Evolutionary conservation across 192 early-diverging fungal species (phyloP).

Genomic region (Jimgerdemannia lactiflua): DNA sequence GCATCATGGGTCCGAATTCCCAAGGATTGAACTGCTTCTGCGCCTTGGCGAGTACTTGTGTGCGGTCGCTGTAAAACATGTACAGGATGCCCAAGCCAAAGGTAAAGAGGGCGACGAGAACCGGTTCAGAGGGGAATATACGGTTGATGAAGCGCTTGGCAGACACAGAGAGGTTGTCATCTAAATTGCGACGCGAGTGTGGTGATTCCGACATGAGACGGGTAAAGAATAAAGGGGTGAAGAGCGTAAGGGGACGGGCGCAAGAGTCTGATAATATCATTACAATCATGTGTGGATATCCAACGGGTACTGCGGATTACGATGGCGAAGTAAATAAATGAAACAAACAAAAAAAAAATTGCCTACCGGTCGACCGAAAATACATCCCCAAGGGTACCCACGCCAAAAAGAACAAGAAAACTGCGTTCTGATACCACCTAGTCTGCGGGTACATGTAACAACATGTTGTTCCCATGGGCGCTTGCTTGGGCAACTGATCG

Average conservation of each 20-base stretch:
- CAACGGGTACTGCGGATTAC: too few relatives aligned
- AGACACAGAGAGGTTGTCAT: background rate
- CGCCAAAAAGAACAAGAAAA: slow-evolving; percentile 37
- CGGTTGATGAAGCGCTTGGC: background rate
- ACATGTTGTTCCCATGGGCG: slow-evolving; percentile 55
- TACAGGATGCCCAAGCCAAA: slow-evolving; percentile 53
- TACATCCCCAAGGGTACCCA: slow-evolving; percentile 31
- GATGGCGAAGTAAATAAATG: background rate
- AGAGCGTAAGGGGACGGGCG: slow-evolving; percentile 13
- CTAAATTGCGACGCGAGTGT: background rate
- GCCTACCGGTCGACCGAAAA: slow-evolving; percentile 11
- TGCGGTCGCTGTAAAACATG: slow-evolving; percentile 69
- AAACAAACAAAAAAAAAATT: background rate
- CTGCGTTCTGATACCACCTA: slow-evolving; percentile 34
- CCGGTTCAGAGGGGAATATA: slow-evolving; percentile 33
- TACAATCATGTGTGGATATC: background rate
- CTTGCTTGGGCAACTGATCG: slow-evolving; percentile 28
- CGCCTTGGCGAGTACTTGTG: slow-evolving; percentile 62
- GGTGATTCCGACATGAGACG: background rate
- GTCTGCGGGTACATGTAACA: slow-evolving; percentile 54
- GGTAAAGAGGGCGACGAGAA: slow-evolving; percentile 43
- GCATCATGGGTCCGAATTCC: slow-evolving; percentile 45
- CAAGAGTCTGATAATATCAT: background rate
- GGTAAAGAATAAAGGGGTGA: background rate
- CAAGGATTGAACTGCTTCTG: slow-evolving; percentile 52